phyloP scores from a whole-genome alignment of 208 protist genomes.

The Porcisia deanei region DNA sequence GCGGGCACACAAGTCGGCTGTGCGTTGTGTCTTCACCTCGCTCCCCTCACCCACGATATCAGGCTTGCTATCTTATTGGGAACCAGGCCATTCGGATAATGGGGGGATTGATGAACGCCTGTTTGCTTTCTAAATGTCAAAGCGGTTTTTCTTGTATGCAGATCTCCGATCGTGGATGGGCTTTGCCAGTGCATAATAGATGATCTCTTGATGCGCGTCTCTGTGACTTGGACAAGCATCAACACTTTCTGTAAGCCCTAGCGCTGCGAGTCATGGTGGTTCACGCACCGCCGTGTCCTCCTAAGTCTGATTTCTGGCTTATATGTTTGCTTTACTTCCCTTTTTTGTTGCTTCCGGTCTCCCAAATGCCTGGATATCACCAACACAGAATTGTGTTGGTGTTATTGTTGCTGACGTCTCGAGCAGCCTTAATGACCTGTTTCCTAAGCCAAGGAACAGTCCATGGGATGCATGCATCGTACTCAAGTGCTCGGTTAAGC shows the following conservation, averaged over 20 bases:
- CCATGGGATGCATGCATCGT: neutral
- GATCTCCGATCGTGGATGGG: neutral
- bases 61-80: neutral
- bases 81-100: neutral
- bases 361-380: neutral
- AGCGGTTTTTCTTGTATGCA: too few relatives aligned
- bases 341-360: neutral
- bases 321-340: conserved; percentile 4
- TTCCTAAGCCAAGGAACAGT: neutral
- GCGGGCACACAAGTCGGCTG: too few relatives aligned
- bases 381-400: neutral
- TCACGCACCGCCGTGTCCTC: neutral
- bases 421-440: neutral
- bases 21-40: too few relatives aligned
- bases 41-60: neutral
- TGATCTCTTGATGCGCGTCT: neutral
- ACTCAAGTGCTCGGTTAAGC: neutral
- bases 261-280: neutral
- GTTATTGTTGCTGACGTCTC: neutral
- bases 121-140: too few relatives aligned
- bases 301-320: neutral
- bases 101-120: too few relatives aligned
- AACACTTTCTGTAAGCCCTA: neutral
- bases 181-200: neutral
- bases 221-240: neutral